Percentiles rank a stretch among this genome's conserved stretches.
Conservation (phyloP, 495 filamentous ascomycete genomes). For the Aspergillus funiculosus region DNA sequence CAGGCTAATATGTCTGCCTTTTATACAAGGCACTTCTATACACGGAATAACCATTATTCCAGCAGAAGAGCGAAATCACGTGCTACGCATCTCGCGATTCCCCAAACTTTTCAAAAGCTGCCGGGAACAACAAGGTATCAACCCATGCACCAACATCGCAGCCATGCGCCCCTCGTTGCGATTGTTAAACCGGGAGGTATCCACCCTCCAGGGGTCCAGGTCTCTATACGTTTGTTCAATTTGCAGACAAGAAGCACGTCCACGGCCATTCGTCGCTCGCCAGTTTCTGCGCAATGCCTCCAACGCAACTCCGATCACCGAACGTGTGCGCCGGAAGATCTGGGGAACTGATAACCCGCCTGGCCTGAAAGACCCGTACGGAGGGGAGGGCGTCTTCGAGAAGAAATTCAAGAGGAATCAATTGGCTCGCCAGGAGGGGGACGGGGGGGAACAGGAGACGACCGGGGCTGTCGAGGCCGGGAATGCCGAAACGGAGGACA, state of each 20-base stretch:
- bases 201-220: constrained; percentile 20
- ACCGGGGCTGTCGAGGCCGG: constrained; percentile 5
- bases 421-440: constrained; percentile 15
- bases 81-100: constrained; percentile 16
- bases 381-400: constrained; percentile 32
- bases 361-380: constrained; percentile 50
- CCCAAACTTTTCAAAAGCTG: constrained; percentile 25
- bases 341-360: constrained; percentile 54
- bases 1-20: neutral
- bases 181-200: constrained; percentile 34
- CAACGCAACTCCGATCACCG: constrained; percentile 38
- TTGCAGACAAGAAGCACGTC: constrained; percentile 36
- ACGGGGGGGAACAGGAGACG: constrained; percentile 3
- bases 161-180: constrained; percentile 40
- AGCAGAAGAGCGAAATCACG: constrained; percentile 19
- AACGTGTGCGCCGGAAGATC: constrained; percentile 47
- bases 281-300: constrained; percentile 42
- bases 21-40: too few relatives aligned
- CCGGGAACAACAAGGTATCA: constrained; percentile 1
- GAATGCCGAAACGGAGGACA: constrained; percentile 6
- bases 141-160: constrained; percentile 23
- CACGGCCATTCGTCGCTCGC: constrained; percentile 37
- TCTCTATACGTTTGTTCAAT: constrained; percentile 39
- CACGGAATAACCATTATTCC: constrained; percentile 3
- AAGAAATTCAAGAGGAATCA: constrained; percentile 22